These are phyloP conservation scores for Pythium chondricola DNA, from an alignment of 352 stramenopile genomes.

Conservation along the genomic window DNA sequence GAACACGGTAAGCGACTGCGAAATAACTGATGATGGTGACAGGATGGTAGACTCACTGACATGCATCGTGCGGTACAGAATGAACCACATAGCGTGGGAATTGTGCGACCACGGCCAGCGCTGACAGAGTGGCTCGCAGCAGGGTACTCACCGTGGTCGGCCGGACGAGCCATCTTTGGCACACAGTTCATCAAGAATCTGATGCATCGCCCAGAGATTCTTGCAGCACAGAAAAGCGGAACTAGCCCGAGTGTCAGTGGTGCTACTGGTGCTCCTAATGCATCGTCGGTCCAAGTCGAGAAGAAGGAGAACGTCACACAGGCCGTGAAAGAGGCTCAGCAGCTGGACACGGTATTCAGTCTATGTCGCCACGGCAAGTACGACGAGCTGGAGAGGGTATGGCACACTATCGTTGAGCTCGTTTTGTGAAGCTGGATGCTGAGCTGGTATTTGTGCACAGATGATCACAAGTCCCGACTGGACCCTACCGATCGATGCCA, in stretches of 20 bases:
- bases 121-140: slow-evolving; percentile 87
- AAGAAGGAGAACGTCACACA: slow-evolving; percentile 75
- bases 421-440: too few species aligned
- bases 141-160: slow-evolving; percentile 91
- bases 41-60: background rate
- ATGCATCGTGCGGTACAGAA: slow-evolving; percentile 34
- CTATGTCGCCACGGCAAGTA: slow-evolving; percentile 89
- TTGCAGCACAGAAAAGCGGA: slow-evolving; percentile 22
- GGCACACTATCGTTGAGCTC: background rate
- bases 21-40: background rate
- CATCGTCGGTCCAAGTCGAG: slow-evolving; percentile 18
- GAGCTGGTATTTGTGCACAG: slow-evolving; percentile 26
- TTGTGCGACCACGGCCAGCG: slow-evolving; percentile 78
- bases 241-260: background rate
- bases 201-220: slow-evolving; percentile 47
- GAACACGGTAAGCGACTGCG: slow-evolving; percentile 40
- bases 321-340: slow-evolving; percentile 74
- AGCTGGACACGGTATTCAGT: slow-evolving; percentile 89
- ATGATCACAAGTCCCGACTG: slow-evolving; percentile 89
- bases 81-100: slow-evolving; percentile 74
- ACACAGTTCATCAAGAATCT: slow-evolving; percentile 62
- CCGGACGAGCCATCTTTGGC: slow-evolving; percentile 51
- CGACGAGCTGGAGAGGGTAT: slow-evolving; percentile 72
- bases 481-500: slow-evolving; percentile 87
- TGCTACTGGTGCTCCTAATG: background rate